These are phyloP conservation scores for Rhodomyrtus tomentosa DNA, from an alignment of 345 rosid genomes.

Conservation along the genomic window DNA sequence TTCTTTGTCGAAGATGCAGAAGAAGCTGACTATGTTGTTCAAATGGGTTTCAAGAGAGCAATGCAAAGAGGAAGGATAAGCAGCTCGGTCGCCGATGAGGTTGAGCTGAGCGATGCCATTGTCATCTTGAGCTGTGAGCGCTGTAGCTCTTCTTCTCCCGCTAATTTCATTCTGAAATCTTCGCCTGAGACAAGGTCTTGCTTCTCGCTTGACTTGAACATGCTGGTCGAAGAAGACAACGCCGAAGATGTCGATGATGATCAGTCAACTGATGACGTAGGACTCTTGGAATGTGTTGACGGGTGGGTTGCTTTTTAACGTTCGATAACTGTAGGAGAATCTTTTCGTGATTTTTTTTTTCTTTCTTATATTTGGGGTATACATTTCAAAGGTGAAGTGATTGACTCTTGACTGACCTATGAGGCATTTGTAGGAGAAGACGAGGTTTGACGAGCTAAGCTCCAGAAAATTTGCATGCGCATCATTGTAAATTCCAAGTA, in stretches of 20 bases:
- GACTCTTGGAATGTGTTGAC: background rate
- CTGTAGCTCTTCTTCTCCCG: background rate
- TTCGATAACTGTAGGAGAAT: background rate
- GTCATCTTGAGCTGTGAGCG: slow-evolving; percentile 1
- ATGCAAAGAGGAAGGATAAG: slow-evolving; percentile 51
- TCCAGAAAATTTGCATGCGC: background rate
- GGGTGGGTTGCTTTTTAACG: background rate
- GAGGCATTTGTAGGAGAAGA: background rate
- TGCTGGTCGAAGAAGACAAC: background rate
- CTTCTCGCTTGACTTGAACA: background rate
- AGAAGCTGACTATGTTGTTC: background rate
- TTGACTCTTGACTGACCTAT: background rate
- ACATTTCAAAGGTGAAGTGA: background rate
- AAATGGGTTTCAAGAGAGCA: background rate
- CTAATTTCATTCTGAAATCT: background rate
- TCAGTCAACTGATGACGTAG: background rate
- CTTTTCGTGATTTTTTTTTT: background rate
- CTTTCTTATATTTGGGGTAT: background rate
- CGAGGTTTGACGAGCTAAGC: background rate
- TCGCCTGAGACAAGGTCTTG: background rate
- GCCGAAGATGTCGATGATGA: background rate
- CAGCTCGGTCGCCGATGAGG: slow-evolving; percentile 34
- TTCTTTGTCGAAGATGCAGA: background rate
- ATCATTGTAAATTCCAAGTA: background rate
- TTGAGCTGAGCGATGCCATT: slow-evolving; percentile 25